These are phyloP conservation scores for Lactarius hengduanensis DNA, from an alignment of 768 basidiomycete species.

Conservation along the genomic window DNA sequence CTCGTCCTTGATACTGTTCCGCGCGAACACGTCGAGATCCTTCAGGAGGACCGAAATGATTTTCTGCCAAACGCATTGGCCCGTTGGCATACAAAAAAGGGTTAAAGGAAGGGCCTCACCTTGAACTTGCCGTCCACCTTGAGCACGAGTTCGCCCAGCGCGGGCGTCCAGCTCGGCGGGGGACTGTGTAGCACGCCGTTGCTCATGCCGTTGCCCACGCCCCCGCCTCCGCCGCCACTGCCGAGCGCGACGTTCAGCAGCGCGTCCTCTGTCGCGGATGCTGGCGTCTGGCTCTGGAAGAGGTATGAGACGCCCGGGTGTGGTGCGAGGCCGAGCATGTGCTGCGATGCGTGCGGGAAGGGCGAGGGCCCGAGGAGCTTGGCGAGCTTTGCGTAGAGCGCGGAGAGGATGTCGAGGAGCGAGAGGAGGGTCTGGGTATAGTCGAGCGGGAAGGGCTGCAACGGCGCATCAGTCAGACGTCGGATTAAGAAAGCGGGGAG, in stretches of 20 bases:
- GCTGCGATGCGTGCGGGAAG: constrained; percentile 64
- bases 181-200: constrained; percentile 44
- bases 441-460: constrained; percentile 83
- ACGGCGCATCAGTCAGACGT: constrained; percentile 5
- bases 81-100: not conserved
- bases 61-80: constrained; percentile 54
- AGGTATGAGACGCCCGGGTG: constrained; percentile 83
- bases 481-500: not conserved
- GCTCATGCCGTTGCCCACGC: not conserved
- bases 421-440: constrained; percentile 89
- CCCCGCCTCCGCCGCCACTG: constrained; percentile 34
- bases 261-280: constrained; percentile 46
- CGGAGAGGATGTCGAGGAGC: constrained; percentile 84
- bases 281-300: constrained; percentile 49
- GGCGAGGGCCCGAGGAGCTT: constrained; percentile 82
- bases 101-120: constrained; percentile 41
- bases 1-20: constrained; percentile 80
- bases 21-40: constrained; percentile 80
- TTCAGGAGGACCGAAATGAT: constrained; percentile 75
- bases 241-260: constrained; percentile 66
- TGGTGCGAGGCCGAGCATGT: constrained; percentile 74
- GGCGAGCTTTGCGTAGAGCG: constrained; percentile 85
- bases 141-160: constrained; percentile 66
- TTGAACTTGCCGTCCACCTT: constrained; percentile 87
- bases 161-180: constrained; percentile 59